phyloP scores from a whole-genome alignment of 2,329 filamentous ascomycete genomes.

The Ophiognomonia clavigignenti-juglandacearum region DNA sequence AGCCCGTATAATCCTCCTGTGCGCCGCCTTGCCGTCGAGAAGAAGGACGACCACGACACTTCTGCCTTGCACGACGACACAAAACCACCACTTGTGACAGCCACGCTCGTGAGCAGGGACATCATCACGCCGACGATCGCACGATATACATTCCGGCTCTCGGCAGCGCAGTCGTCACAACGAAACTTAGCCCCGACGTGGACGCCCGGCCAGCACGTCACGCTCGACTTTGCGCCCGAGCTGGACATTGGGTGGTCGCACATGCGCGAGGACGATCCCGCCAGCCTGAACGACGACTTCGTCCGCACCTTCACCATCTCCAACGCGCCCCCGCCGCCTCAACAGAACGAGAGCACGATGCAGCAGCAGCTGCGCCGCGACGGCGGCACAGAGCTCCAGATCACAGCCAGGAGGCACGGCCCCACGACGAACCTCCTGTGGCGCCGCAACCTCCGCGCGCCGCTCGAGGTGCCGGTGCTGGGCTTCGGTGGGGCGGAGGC shows the following conservation, averaged over 20 bases:
- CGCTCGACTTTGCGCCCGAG: conserved; percentile 65
- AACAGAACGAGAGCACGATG: too few relatives aligned
- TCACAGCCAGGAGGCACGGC: conserved; percentile 67
- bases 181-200: conserved; percentile 45
- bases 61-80: background rate
- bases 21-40: conserved; percentile 59
- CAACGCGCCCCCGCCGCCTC: conserved; percentile 43
- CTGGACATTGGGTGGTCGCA: conserved; percentile 72
- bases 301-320: conserved; percentile 80
- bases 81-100: conserved; percentile 30
- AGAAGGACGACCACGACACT: conserved; percentile 17
- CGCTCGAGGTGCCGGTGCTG: conserved; percentile 61
- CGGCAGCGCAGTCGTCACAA: conserved; percentile 9
- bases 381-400: conserved; percentile 53
- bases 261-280: conserved; percentile 78
- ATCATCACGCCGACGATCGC: conserved; percentile 61
- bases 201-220: conserved; percentile 71
- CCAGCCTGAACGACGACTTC: conserved; percentile 78
- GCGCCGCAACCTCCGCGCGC: conserved; percentile 44
- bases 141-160: conserved; percentile 51
- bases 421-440: conserved; percentile 63
- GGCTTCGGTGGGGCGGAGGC: conserved; percentile 64
- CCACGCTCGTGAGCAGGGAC: conserved; percentile 54
- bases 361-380: conserved; percentile 21
- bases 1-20: conserved; percentile 79